Evolutionary conservation across 2,329 filamentous ascomycete species (phyloP).

Genomic region (Talaromyces sp.): DNA sequence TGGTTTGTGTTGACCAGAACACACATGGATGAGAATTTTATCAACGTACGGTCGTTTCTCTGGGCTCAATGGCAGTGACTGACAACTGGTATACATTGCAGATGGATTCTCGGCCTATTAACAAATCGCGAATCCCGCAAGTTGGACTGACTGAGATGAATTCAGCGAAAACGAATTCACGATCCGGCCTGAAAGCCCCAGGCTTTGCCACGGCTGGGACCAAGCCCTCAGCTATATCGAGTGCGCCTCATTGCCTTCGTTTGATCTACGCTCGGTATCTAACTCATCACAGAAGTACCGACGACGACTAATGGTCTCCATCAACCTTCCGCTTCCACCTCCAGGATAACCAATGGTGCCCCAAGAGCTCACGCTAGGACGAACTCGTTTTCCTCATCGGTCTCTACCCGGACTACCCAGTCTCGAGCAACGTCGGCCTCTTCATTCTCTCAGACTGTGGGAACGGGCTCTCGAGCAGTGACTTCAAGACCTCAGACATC

Average conservation of each 20-base stretch:
- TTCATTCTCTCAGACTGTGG: constrained; percentile 55
- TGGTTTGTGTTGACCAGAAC: background rate
- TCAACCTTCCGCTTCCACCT: constrained; percentile 20
- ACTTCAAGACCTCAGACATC: constrained; percentile 51
- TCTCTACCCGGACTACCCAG: constrained; percentile 34
- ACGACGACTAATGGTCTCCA: constrained; percentile 13
- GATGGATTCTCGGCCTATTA: constrained; percentile 23
- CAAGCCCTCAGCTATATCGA: constrained; percentile 7
- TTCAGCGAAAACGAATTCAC: constrained; percentile 50
- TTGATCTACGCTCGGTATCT: background rate
- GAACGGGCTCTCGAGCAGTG: constrained; percentile 48
- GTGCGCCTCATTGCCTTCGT: background rate
- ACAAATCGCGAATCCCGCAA: constrained; percentile 30
- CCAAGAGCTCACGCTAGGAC: constrained; percentile 37
- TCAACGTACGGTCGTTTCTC: constrained; percentile 7
- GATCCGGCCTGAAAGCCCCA: constrained; percentile 41
- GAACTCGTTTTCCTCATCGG: constrained; percentile 33
- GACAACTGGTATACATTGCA: constrained; percentile 11
- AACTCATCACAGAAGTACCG: constrained; percentile 7
- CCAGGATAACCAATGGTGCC: constrained; percentile 36
- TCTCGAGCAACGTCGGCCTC: constrained; percentile 43
- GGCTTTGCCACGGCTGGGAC: constrained; percentile 48
- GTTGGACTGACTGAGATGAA: constrained; percentile 47
- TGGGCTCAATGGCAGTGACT: background rate
- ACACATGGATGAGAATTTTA: constrained; percentile 15